phyloP scores from a whole-genome alignment of 73 alveolate species.

The Uronychia binucleata region DNA sequence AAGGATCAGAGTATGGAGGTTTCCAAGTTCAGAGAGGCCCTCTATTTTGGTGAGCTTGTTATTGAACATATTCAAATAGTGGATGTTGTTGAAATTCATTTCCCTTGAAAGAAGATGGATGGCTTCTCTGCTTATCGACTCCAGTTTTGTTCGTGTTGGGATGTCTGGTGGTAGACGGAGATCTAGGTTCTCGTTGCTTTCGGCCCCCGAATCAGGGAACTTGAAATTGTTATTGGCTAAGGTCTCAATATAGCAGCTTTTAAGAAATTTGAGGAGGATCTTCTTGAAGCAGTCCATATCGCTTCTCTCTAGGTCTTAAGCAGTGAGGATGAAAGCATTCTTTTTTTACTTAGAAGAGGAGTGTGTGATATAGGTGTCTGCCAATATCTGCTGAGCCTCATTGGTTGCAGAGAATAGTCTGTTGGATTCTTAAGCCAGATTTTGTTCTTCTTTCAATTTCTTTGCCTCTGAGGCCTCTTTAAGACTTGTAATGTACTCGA shows the following conservation, averaged over 20 bases:
- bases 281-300: conserved; percentile 75
- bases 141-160: conserved; percentile 43
- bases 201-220: conserved; percentile 46
- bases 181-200: conserved; percentile 36
- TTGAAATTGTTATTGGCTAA: conserved; percentile 24
- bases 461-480: conserved; percentile 1
- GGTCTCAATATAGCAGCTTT: conserved; percentile 58
- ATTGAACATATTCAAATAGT: conserved; percentile 85
- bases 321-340: conserved; percentile 17
- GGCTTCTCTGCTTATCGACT: conserved; percentile 10
- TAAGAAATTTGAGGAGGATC: conserved; percentile 55
- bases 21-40: conserved; percentile 76
- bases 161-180: conserved; percentile 59
- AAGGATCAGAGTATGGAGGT: conserved; percentile 82
- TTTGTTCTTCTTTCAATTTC: neutral
- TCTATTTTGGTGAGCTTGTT: conserved; percentile 84
- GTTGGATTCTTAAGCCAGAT: conserved; percentile 25
- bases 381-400: conserved; percentile 35
- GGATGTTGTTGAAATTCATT: conserved; percentile 55
- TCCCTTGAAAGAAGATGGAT: conserved; percentile 21
- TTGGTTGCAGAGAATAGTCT: conserved; percentile 30
- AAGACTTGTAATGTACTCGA: conserved; percentile 63
- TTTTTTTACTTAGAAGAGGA: conserved; percentile 9
- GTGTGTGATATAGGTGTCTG: conserved; percentile 51
- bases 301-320: conserved; percentile 73